Evolutionary conservation across 192 early-diverging fungal species (phyloP).

Genomic region (Coemansia sp.): DNA sequence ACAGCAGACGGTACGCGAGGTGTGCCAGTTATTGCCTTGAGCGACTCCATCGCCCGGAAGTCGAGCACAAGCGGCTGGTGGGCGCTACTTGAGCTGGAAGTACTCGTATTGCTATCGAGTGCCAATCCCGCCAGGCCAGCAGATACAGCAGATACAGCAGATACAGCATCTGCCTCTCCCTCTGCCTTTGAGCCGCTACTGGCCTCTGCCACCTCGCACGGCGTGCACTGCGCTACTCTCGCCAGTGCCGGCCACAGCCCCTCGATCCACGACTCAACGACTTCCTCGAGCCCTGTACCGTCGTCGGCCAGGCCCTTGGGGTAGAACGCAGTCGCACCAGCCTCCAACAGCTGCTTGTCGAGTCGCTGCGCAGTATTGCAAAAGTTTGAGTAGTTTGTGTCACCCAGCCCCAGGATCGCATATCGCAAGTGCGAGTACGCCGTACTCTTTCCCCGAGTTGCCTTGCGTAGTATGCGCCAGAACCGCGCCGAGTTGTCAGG

Average conservation of each 20-base stretch:
- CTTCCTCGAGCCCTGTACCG: slow-evolving; percentile 87
- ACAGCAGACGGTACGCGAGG: slow-evolving; percentile 29
- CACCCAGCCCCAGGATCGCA: slow-evolving; percentile 77
- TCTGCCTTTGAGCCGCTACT: background rate
- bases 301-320: slow-evolving; percentile 86
- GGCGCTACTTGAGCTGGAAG: background rate
- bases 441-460: slow-evolving; percentile 30
- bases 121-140: background rate
- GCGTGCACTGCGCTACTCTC: slow-evolving; percentile 26
- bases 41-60: slow-evolving; percentile 30
- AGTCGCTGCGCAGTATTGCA: slow-evolving; percentile 82
- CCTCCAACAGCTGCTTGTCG: slow-evolving; percentile 73
- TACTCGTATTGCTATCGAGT: background rate
- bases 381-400: slow-evolving; percentile 95
- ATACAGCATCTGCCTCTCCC: too few relatives aligned
- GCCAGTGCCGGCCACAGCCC: slow-evolving; percentile 76
- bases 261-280: slow-evolving; percentile 91
- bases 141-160: background rate
- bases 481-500: slow-evolving; percentile 94
- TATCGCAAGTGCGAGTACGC: slow-evolving; percentile 39
- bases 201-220: background rate
- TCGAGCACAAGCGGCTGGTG: slow-evolving; percentile 48
- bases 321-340: slow-evolving; percentile 76
- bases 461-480: slow-evolving; percentile 77
- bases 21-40: slow-evolving; percentile 42